A percentile compares a stretch with the other conserved stretches of the same genome.
These are phyloP conservation scores for Ephemerocybe angulata DNA, from an alignment of 768 basidiomycete species.

Conservation along the genomic window DNA sequence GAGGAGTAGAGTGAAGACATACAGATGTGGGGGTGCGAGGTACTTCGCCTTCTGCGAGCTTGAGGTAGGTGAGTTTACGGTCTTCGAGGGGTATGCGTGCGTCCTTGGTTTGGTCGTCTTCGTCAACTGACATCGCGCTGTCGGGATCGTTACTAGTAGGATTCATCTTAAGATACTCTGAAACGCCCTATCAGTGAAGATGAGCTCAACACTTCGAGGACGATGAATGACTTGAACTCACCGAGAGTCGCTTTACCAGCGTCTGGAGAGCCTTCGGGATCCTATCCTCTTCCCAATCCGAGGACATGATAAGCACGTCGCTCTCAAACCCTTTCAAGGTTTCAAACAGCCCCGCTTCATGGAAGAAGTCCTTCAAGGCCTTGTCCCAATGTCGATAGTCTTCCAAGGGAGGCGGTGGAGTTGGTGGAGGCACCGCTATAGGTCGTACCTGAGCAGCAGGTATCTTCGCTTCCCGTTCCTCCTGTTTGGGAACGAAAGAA, in stretches of 20 bases:
- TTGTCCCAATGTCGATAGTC: constrained; percentile 62
- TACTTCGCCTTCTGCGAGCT: constrained; percentile 40
- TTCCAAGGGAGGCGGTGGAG: constrained; percentile 17
- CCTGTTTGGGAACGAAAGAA: neutral
- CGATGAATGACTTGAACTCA: constrained; percentile 1
- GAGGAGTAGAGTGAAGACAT: constrained; percentile 22
- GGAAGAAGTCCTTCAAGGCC: constrained; percentile 50
- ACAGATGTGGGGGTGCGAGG: constrained; percentile 60
- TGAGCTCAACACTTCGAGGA: constrained; percentile 18
- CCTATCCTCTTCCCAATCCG: constrained; percentile 57
- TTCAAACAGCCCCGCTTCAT: constrained; percentile 52
- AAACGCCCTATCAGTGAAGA: constrained; percentile 6
- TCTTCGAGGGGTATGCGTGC: constrained; percentile 46
- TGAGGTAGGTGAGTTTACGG: constrained; percentile 59
- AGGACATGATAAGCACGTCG: constrained; percentile 71
- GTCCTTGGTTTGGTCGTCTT: constrained; percentile 4
- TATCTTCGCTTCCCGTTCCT: neutral
- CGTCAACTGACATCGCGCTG: constrained; percentile 1
- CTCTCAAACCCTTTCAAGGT: constrained; percentile 59
- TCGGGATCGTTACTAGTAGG: constrained; percentile 19
- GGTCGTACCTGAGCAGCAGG: constrained; percentile 3
- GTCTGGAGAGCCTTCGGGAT: constrained; percentile 54
- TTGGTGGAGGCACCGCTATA: constrained; percentile 3
- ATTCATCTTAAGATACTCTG: constrained; percentile 13
- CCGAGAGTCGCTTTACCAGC: constrained; percentile 25